These are phyloP conservation scores for Lachancea kluyveri DNA, from an alignment of 805 yeast species.

Conservation along the genomic window DNA sequence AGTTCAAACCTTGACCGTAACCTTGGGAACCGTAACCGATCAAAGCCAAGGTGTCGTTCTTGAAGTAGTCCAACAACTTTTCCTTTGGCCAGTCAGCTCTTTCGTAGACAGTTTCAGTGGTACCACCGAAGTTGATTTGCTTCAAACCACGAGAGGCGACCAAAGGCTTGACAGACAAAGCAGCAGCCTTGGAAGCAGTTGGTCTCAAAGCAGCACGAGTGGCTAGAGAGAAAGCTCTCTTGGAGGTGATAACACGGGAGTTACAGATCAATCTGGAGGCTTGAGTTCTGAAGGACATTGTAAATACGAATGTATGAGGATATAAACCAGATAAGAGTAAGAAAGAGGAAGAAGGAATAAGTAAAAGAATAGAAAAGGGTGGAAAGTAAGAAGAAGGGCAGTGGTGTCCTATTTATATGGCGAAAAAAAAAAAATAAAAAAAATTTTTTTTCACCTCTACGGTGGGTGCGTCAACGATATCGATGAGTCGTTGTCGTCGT, in stretches of 20 bases:
- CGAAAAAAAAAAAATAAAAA: no score
- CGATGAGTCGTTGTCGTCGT: no score
- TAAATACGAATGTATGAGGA: no score
- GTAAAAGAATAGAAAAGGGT: no score
- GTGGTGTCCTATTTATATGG: no score
- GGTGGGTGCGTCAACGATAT: no score
- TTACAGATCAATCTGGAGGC: slow-evolving; percentile 37
- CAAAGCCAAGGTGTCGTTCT: slow-evolving; percentile 94
- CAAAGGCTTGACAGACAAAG: slow-evolving; percentile 40
- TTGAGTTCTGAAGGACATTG: slow-evolving; percentile 36
- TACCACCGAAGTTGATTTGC: slow-evolving; percentile 95
- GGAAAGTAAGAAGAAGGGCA: no score
- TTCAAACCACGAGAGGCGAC: slow-evolving; percentile 83
- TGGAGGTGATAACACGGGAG: slow-evolving; percentile 42
- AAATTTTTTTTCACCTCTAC: no score
- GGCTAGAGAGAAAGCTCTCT: slow-evolving; percentile 59
- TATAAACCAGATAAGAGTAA: no score
- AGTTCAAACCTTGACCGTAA: slow-evolving; percentile 99
- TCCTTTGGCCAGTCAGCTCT: slow-evolving; percentile 99
- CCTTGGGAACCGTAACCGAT: slow-evolving; percentile 99
- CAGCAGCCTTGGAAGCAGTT: slow-evolving; percentile 47
- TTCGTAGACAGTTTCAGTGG: slow-evolving; percentile 93
- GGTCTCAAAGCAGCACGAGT: slow-evolving; percentile 48
- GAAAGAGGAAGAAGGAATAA: no score
- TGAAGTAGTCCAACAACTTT: slow-evolving; percentile 92